Base-by-base conservation (phyloP, 768 basidiomycete species). In the Pleurotus tuber-regium region DNA sequence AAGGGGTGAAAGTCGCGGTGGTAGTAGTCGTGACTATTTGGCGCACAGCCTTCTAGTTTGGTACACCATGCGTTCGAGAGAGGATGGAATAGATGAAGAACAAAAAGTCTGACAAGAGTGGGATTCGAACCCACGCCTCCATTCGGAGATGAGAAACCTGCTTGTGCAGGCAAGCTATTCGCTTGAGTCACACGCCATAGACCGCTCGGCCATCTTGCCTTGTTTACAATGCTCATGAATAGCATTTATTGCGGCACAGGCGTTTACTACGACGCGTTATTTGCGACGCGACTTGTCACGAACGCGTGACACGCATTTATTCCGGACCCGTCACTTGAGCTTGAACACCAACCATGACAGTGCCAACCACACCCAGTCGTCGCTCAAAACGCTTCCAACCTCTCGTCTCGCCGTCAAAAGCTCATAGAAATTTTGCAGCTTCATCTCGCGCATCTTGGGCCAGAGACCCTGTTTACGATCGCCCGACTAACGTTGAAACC, bases 111-210 rank as follows among this genome's bases (percentile, higher is more conserved):
- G 70, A 71, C 68, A 69, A 70, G 66, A 70, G 66, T 67, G 70
- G 69, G 70, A 71, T 65, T 71, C 59, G 70, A 71, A 70, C 70
- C 69, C 70, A 67, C 66, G 70, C 69, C 68, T 55, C 55, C 63
- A 58, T 65, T 59, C 67, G 63, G 55, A 56, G 65, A 69, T 69
- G 67, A 67, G 67, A 69, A 66, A 61, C 61, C 63, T 57, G 56
- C 58, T 52, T n/a, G 9, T 29, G 21, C 60, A 62, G 66, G 65
- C 57, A 65, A 68, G 65, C 64, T 63, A 48, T 51, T 38, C 29
- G 53, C 56, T 68, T 66, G 72, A 57, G 56, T 57, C 56, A 57
- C 56, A 57, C 56, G 56, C 56, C 56, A 54, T 57, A 57, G 56
- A 57, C 56, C 56, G 53, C 56, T 57, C 56, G 56, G 56, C 56